A percentile compares a stretch with the other conserved stretches of the same genome.
Conservation (phyloP, 805 yeast species). For the Nakazawaea molendinolei region DNA sequence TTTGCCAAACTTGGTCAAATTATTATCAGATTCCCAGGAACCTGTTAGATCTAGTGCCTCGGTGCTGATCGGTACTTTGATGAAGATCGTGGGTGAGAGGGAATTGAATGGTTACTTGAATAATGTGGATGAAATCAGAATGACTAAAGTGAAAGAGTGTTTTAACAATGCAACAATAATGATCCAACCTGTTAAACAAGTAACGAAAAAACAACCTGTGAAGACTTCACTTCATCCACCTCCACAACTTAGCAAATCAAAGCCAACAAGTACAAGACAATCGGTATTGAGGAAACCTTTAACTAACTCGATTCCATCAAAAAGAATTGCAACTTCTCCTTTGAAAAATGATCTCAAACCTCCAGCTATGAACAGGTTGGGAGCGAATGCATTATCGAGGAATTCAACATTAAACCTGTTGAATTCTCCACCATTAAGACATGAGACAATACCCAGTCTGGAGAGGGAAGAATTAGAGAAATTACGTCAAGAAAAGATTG, state of each 20-base stretch:
- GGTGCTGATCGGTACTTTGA: slow-evolving; percentile 70
- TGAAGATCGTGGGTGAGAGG: slow-evolving; percentile 77
- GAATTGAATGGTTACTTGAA: slow-evolving; percentile 54
- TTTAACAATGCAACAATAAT: slow-evolving; percentile 50
- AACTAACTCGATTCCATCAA: slow-evolving; percentile 42
- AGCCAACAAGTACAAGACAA: slow-evolving; percentile 14
- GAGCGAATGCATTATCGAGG: slow-evolving; percentile 10
- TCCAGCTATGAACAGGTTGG: slow-evolving; percentile 3
- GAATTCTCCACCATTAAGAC: slow-evolving; percentile 13
- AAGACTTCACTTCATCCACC: slow-evolving; percentile 9
- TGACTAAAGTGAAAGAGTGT: slow-evolving; percentile 55
- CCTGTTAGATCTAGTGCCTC: slow-evolving; percentile 76
- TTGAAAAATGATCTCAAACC: slow-evolving; percentile 31
- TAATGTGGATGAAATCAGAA: slow-evolving; percentile 69
- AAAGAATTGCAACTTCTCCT: slow-evolving; percentile 68
- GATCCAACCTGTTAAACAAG: slow-evolving; percentile 30
- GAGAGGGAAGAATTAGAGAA: slow-evolving; percentile 42
- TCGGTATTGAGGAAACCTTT: slow-evolving; percentile 13
- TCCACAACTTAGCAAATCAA: not conserved
- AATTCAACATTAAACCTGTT: slow-evolving; percentile 8
- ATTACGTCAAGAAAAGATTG: slow-evolving; percentile 46
- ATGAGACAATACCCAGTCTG: slow-evolving; percentile 12
- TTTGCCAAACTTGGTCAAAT: slow-evolving; percentile 47
- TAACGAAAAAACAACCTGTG: not conserved
- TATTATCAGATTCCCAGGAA: slow-evolving; percentile 79